Evolutionary conservation across 2,329 filamentous ascomycete species (phyloP), one percentile per base, ranked within the genome.

Genomic region (Fusarium circinatum): DNA sequence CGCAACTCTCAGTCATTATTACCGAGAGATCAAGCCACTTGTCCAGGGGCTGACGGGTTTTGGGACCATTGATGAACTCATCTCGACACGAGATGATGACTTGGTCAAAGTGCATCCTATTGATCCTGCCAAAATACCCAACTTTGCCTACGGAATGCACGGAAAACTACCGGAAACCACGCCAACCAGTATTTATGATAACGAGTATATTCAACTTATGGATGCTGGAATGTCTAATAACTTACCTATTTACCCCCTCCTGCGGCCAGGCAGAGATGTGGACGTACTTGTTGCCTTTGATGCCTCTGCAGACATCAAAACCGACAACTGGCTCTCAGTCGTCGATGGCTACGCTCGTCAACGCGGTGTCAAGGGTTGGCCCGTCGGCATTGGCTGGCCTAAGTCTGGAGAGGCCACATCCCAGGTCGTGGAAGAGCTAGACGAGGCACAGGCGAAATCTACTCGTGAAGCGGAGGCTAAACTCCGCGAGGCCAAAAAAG

Each of bases 141-240:
- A 99, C 80, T 98, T 93, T 79, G 92, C 92, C 1, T 90, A 94
- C 68, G 93, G 93, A 14, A 93, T 99, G 91, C 88, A 93, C 76
- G 91, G 89, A 18, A 87, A 89, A 69, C 86, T 99, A 12, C 93
- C 94, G 2, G 83, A 89, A 2, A 93, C 94, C 0, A 93, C 92
- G n/a, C 95, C 96, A 0, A 89, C 92, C 38, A 94, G 90, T 65
- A 89, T 98, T 44, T 91, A 93, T 77, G 86, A 89, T 24, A 88
- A 87, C 20, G 87, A 91, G 49, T 92, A 97, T 80, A 87, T 96
- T 24, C 92, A 94, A 73, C 87, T 96, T 22, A 98, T 98, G 95
- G 96, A 99, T 81, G 95, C 96, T 4, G 96, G 96, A 57, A 99
- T 99, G 96, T 97, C 94, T 74, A 98, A 99, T 81, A 99, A 99